Evolutionary conservation across 305 asterid genomes (phyloP).

Genomic region (Petunia hybrid): DNA sequence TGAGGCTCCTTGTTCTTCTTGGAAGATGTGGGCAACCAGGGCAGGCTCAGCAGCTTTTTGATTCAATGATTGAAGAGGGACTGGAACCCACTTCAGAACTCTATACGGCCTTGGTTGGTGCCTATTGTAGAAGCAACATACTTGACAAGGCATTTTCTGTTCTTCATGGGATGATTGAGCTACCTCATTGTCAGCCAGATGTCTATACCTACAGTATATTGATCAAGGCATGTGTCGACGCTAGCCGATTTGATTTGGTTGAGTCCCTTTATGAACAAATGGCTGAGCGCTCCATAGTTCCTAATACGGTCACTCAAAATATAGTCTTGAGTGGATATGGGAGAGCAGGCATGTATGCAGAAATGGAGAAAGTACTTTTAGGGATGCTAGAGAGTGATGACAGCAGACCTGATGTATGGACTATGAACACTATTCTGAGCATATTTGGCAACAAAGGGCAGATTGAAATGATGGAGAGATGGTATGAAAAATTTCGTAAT

Average conservation of each 20-base stretch:
- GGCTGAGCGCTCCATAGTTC: slow-evolving; percentile 63
- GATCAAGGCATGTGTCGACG: slow-evolving; percentile 85
- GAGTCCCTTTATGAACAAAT: slow-evolving; percentile 75
- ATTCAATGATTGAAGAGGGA: slow-evolving; percentile 80
- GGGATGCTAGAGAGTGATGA: slow-evolving; percentile 73
- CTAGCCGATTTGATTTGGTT: slow-evolving; percentile 67
- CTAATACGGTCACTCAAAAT: slow-evolving; percentile 89
- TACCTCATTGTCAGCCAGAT: slow-evolving; percentile 89
- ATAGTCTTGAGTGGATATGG: slow-evolving; percentile 88
- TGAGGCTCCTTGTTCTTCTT: slow-evolving; percentile 89
- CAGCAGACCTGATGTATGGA: slow-evolving; percentile 84
- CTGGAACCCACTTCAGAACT: slow-evolving; percentile 76
- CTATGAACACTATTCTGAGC: slow-evolving; percentile 83
- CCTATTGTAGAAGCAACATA: slow-evolving; percentile 78
- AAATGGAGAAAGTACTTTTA: slow-evolving; percentile 80
- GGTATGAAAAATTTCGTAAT: slow-evolving; percentile 84
- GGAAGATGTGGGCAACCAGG: slow-evolving; percentile 89
- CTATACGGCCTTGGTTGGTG: slow-evolving; percentile 78
- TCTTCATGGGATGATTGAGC: slow-evolving; percentile 67
- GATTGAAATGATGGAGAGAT: slow-evolving; percentile 89
- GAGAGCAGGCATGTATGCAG: slow-evolving; percentile 77
- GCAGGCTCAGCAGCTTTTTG: slow-evolving; percentile 75
- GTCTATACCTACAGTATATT: slow-evolving; percentile 79
- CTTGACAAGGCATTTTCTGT: slow-evolving; percentile 70
- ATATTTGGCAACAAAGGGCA: slow-evolving; percentile 82